Base-by-base conservation (phyloP, 108 stramenopile species). In the Cyclostephanos tholiformis region DNA sequence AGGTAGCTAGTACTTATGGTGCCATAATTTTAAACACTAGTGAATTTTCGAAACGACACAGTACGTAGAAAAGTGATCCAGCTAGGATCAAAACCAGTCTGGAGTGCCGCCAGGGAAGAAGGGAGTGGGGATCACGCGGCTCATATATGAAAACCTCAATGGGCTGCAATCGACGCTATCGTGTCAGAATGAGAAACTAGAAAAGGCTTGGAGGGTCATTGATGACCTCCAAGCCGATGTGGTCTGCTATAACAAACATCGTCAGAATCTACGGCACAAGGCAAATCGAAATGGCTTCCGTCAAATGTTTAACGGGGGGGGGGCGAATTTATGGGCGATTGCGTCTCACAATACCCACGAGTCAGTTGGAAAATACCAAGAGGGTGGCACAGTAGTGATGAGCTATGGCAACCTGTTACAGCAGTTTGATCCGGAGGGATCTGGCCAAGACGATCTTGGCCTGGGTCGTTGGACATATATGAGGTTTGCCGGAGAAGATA, bases 371-470 rank as follows among this genome's bases (percentile, higher is more conserved):
- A 58, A 58, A 48, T 5, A 46, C 16, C 69, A 70, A n/a, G 69
- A 70, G 17, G 69, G 69, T n/a, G 69, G 69, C 12, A 59, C 57
- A 13, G 57, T 26, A 27, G 23, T 70, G 69, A 13, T 70, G 58
- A 6, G 2, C 11, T 60, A 46, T 48, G 57, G 58, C 13, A 4
- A 29, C 23, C 25, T 70, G 22, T 44, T 60, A n/a, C 26, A 70
- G 26, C 58, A 70, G 25, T 60, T 57, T 25, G 39, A 43, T 26
- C 23, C 8, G 22, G 58, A 20, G 20, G 56, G 39, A 3, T 70
- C 57, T 0, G 58, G 58, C 9, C 58, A 41, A 13, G 69, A 70
- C 22, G 41, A 41, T 10, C 27, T 22, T 2, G 69, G 69, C 11
- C 69, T 59, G 19, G 56, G 69, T 16, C 19, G 43, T 26, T 70